Base-by-base conservation (phyloP, 805 yeast genomes). In the Candida methanosorbosa region DNA sequence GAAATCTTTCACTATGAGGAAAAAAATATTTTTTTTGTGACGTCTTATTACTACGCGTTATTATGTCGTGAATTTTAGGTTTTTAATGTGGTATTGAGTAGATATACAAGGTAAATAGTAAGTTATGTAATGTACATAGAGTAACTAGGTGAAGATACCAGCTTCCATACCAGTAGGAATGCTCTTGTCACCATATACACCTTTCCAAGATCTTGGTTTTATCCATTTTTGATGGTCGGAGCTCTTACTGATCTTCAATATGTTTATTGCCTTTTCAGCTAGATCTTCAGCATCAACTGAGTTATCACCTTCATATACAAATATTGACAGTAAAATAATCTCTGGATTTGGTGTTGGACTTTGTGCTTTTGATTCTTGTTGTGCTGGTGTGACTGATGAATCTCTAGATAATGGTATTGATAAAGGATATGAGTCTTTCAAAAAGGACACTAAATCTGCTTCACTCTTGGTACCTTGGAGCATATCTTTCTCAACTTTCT, bases 221-320 rank as follows among this genome's bases (percentile, higher is more conserved):
- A 52, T 43, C 70, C 77, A 72, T 5, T 20, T 14, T 1, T 14
- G 5, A 31, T 27, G 6, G 8, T 12, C 11, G 31, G 27, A 2
- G 40, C 14, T 15, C 27, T 20, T 14, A 9, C 16, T 14, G 12
- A 36, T 15, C 8, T 43, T 29, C 28, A 46, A 45, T 15, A 61
- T 40, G 4, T 56, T 44, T 5, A 52, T 43, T 3, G 66, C 52
- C 22, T 56, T 53, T 11, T 42, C 41, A 2, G 82, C 76, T 40
- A 81, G 55, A 9, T 50, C 41, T 29, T 62, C 63, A 7, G 94
- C 92, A 53, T 87, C 95, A 16, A 56, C 50, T 20, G 78, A 70
- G 54, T 90, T 90, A 55, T 88, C 97, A 23, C 97, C 97, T 53
- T 88, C 97, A 55, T 84, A 86, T 2, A 81, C 94, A 51, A 68